Base-by-base conservation (phyloP, 371 early-diverging fungal genomes). In the Cladochytrium tenue region DNA sequence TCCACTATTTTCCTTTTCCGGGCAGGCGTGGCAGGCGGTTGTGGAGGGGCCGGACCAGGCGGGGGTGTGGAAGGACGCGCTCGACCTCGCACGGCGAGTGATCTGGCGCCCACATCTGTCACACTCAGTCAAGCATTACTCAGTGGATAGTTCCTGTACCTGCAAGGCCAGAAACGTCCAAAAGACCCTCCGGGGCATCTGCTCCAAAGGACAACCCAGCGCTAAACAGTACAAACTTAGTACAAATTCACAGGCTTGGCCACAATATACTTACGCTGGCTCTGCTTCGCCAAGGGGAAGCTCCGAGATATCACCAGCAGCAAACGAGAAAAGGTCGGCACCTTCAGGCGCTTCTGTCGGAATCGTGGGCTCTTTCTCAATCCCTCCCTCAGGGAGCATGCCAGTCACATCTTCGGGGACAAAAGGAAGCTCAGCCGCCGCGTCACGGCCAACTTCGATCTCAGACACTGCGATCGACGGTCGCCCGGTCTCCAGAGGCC, bases 1-100 rank as follows among this genome's bases (percentile, higher is more conserved):
- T 93, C 92, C 0, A 89, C 82, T 2, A 89, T 75, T 20, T 90
- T 72, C 56, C 83, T 82, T 61, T 89, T 88, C 56, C 62, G 28
- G 51, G 35, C 56, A 35, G 56, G 60, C 0, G 65, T 43, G 2
- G 43, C 43, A 43, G 43, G 43, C 43, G 7, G 7, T 43, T n/a
- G n/a, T n/a, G n/a, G n/a, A n/a, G n/a, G n/a, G n/a, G n/a, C n/a
- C n/a, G n/a, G n/a, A n/a, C n/a, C n/a, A n/a, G n/a, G n/a, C n/a
- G n/a, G n/a, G n/a, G n/a, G n/a, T n/a, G n/a, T n/a, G n/a, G n/a
- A n/a, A n/a, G n/a, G n/a, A n/a, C n/a, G n/a, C n/a, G n/a, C n/a
- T n/a, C n/a, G n/a, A n/a, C n/a, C n/a, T n/a, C n/a, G n/a, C n/a
- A n/a, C n/a, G n/a, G n/a, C n/a, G n/a, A n/a, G n/a, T n/a, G n/a